Conservation (phyloP, 108 stramenopile genomes). For the Nitzschia sp. region DNA sequence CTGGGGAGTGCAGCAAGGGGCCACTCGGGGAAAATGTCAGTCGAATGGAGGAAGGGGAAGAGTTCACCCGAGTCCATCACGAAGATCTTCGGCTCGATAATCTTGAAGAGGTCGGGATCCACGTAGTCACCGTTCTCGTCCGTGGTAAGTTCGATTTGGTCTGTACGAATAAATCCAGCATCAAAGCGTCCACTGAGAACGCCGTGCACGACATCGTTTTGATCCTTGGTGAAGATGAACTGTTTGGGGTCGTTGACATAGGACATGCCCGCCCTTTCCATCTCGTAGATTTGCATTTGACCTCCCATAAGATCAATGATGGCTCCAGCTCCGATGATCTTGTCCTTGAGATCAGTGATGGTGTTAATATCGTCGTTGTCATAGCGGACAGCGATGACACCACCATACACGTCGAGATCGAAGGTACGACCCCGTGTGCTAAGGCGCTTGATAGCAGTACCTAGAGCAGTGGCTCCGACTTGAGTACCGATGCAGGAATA, state of each 20-base stretch:
- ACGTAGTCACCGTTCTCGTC: constrained; percentile 12
- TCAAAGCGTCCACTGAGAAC: constrained; percentile 35
- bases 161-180: constrained; percentile 43
- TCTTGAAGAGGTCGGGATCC: constrained; percentile 19
- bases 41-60: constrained; percentile 36
- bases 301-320: constrained; percentile 35
- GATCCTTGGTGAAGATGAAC: constrained; percentile 37
- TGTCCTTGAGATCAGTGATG: constrained; percentile 28
- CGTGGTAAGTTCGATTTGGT: constrained; percentile 28
- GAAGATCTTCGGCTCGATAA: constrained; percentile 19
- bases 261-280: constrained; percentile 29
- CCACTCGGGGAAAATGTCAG: constrained; percentile 42
- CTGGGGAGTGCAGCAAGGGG: constrained; percentile 31
- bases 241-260: constrained; percentile 36
- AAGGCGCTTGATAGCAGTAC: background rate
- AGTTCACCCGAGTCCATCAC: constrained; percentile 22
- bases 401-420: constrained; percentile 17
- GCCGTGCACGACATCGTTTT: constrained; percentile 35
- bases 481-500: constrained; percentile 22
- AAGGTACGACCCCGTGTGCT: constrained; percentile 1
- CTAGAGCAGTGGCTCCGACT: constrained; percentile 7
- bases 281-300: constrained; percentile 40
- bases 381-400: constrained; percentile 17
- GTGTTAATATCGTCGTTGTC: constrained; percentile 23
- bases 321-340: constrained; percentile 31